Evolutionary conservation across 306 rosid species (phyloP), one percentile per base, ranked within the genome.

Genomic region (Luffa acutangula): DNA sequence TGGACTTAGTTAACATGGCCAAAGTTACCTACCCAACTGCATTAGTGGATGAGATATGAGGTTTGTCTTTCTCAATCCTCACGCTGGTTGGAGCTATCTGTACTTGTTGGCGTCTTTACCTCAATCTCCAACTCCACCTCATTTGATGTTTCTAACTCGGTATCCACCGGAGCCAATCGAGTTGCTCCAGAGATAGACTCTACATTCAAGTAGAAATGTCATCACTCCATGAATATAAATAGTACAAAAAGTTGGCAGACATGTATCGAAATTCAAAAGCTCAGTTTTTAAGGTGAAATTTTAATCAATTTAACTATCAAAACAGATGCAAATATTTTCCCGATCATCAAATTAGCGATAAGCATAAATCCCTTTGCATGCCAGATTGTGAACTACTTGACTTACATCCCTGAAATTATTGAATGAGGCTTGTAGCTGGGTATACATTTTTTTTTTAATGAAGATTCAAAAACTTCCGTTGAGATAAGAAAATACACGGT

Each of bases 51-150:
- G 21, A 51, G 78, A 64, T 75, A 73, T 77, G 83, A 67, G 43
- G 43, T 20, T 89, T 85, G 86, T 58, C 86, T 81, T 76, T 90
- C 93, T 83, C 89, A 92, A 59, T 91, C 96, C 80, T 86, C 93
- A 1, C 81, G 83, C 15, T 18, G 77, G 39, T 74, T 78, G 5
- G 79, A 20, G 80, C 75, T 80, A 56, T 58, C 88, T 74, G 89
- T 75, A 76, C 77, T 56, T 42, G 84, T 71, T 57, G 83, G 18
- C 65, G 87, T 83, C 90, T 91, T 87, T 79, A 89, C 89, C 6
- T 83, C 85, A 53, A 85, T 80, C 25, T 83, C 87, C 51, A 82
- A 70, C 60, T 89, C 92, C 83, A 76, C 71, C 81, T 85, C 87
- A 9, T 79, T 86, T 70, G 88, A 79, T 9, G 39, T 78, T 41